Evolutionary conservation across 495 filamentous ascomycete genomes (phyloP).

Genomic region (Penicillium nucicola): DNA sequence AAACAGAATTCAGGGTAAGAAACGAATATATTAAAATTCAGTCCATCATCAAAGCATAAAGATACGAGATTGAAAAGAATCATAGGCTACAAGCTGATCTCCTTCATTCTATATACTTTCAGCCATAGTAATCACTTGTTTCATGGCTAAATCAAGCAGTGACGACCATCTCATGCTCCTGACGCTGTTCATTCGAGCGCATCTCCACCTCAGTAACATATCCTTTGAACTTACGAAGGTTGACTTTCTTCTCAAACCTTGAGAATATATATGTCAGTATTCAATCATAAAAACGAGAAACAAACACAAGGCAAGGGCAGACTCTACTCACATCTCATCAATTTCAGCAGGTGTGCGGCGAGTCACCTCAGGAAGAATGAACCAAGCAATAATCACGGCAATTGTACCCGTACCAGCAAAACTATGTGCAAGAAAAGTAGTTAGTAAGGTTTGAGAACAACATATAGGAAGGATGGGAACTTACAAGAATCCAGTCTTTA

Average conservation of each 20-base stretch:
- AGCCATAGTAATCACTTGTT: neutral
- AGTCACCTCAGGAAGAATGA: constrained; percentile 35
- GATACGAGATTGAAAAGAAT: too few species aligned
- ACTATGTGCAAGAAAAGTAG: constrained; percentile 8
- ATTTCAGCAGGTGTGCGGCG: constrained; percentile 37
- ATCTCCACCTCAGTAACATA: constrained; percentile 32
- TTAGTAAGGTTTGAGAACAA: too few species aligned
- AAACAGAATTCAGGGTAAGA: too few species aligned
- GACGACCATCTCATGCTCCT: neutral
- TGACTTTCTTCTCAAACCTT: constrained; percentile 32
- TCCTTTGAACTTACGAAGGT: constrained; percentile 30
- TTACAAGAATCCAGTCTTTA: constrained; percentile 43
- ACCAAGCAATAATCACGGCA: constrained; percentile 33
- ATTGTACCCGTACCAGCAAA: constrained; percentile 32
- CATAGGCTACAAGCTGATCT: too few species aligned
- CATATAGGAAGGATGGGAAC: too few species aligned
- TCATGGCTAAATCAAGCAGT: neutral
- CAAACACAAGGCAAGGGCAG: neutral
- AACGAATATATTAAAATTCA: too few species aligned
- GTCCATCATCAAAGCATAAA: too few species aligned
- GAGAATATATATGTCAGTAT: neutral
- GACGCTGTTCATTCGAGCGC: constrained; percentile 10
- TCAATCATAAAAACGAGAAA: neutral
- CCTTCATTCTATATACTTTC: neutral
- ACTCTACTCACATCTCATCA: constrained; percentile 31